phyloP scores from a whole-genome alignment of 192 early-diverging fungal species.

The Gigaspora rosea region DNA sequence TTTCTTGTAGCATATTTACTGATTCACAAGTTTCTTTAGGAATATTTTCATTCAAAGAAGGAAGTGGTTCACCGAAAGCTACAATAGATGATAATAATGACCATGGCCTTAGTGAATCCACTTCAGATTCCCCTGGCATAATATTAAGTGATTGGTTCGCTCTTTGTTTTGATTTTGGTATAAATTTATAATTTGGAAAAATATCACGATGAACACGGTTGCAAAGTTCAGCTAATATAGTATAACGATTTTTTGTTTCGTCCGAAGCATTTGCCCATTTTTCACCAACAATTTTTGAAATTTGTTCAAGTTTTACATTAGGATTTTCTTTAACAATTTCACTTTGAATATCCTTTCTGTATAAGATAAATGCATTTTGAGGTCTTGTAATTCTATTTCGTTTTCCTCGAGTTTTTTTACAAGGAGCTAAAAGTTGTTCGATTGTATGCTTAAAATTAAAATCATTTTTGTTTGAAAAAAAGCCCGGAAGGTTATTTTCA shows the following conservation, averaged over 20 bases:
- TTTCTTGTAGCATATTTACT: too few relatives aligned
- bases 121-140: too few relatives aligned
- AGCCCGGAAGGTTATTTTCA: neutral
- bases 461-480: neutral
- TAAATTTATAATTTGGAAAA: conserved; percentile 22
- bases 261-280: neutral
- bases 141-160: too few relatives aligned
- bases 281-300: neutral
- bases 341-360: conserved; percentile 16
- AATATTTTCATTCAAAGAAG: too few relatives aligned
- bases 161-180: neutral
- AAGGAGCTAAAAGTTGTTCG: conserved; percentile 15
- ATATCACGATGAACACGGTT: neutral
- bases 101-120: too few relatives aligned
- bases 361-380: conserved; percentile 22
- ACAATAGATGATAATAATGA: too few relatives aligned
- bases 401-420: conserved; percentile 16
- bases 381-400: neutral
- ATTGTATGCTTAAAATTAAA: neutral
- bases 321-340: neutral
- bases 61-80: too few relatives aligned
- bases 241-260: conserved; percentile 10
- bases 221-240: neutral
- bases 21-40: too few relatives aligned
- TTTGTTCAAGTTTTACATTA: neutral